Evolutionary conservation across 208 protist species (phyloP).

Genomic region (Trypanosoma avium): DNA sequence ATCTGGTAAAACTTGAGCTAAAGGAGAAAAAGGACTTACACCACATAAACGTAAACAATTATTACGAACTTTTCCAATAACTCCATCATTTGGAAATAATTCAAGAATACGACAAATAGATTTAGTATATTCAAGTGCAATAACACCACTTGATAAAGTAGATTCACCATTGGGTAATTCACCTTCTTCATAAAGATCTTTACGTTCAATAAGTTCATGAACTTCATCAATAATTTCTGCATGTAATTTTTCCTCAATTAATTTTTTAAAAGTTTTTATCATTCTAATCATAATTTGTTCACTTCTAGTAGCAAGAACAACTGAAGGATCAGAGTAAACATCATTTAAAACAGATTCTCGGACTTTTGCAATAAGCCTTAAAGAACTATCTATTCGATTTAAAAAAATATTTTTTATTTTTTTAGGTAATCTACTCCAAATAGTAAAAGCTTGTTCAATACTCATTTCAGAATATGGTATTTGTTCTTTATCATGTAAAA

Average conservation of each 20-base stretch:
- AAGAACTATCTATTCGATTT: slow-evolving; percentile 25
- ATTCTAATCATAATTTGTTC: slow-evolving; percentile 56
- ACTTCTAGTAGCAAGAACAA: slow-evolving; percentile 65
- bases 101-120: slow-evolving; percentile 66
- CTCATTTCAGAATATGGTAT: slow-evolving; percentile 27
- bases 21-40: slow-evolving; percentile 82
- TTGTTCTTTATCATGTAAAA: slow-evolving; percentile 25
- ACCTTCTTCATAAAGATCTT: slow-evolving; percentile 56
- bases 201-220: slow-evolving; percentile 50
- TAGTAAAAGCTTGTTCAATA: slow-evolving; percentile 45
- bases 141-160: slow-evolving; percentile 35
- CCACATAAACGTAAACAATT: slow-evolving; percentile 88
- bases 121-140: slow-evolving; percentile 85
- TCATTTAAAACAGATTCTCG: slow-evolving; percentile 35
- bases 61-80: slow-evolving; percentile 72
- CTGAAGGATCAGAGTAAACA: slow-evolving; percentile 48
- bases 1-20: slow-evolving; percentile 44
- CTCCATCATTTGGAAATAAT: slow-evolving; percentile 64
- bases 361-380: slow-evolving; percentile 5
- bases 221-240: slow-evolving; percentile 82
- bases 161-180: slow-evolving; percentile 34
- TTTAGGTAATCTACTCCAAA: slow-evolving; percentile 51
- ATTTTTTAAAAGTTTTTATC: slow-evolving; percentile 27
- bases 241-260: slow-evolving; percentile 67
- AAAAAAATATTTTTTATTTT: slow-evolving; percentile 35